These are phyloP conservation scores for Torulaspora delbrueckii DNA, from an alignment of 805 yeast genomes.

Conservation along the genomic window DNA sequence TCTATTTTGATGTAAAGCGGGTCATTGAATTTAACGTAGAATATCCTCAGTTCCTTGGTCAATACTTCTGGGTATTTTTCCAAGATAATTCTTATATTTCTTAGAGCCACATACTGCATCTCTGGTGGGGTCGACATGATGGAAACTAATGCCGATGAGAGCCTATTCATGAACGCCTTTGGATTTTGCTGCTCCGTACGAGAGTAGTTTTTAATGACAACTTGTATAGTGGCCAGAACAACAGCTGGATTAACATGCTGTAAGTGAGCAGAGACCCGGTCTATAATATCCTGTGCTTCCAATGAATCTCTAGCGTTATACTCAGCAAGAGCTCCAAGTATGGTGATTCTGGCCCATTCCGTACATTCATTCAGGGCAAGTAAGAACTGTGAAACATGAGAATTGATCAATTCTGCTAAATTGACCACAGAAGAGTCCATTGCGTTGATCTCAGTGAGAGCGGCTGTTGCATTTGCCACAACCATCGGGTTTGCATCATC, in stretches of 20 bases:
- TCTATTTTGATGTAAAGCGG: slow-evolving; percentile 74
- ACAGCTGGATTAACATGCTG: slow-evolving; percentile 97
- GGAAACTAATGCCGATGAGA: slow-evolving; percentile 83
- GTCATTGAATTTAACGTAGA: slow-evolving; percentile 83
- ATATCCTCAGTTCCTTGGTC: slow-evolving; percentile 76
- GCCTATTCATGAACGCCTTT: slow-evolving; percentile 54
- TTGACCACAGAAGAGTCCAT: slow-evolving; percentile 52
- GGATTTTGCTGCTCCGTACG: slow-evolving; percentile 39
- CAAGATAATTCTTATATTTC: slow-evolving; percentile 82
- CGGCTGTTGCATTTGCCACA: slow-evolving; percentile 86
- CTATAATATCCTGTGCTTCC: slow-evolving; percentile 82
- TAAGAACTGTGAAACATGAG: slow-evolving; percentile 56
- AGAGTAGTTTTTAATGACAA: slow-evolving; percentile 64
- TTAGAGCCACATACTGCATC: slow-evolving; percentile 87
- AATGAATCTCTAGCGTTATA: slow-evolving; percentile 51
- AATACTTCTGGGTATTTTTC: slow-evolving; percentile 83
- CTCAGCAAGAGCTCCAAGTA: slow-evolving; percentile 73
- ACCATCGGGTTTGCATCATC: slow-evolving; percentile 95
- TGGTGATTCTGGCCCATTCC: slow-evolving; percentile 97
- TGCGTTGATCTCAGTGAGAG: slow-evolving; percentile 77
- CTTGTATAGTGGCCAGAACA: slow-evolving; percentile 78
- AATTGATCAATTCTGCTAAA: slow-evolving; percentile 35
- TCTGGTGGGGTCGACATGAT: slow-evolving; percentile 86
- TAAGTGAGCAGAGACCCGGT: slow-evolving; percentile 86
- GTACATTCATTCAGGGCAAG: slow-evolving; percentile 93